Evolutionary conservation across 2,329 filamentous ascomycete genomes (phyloP).

Genomic region (Passalora sequoiae): DNA sequence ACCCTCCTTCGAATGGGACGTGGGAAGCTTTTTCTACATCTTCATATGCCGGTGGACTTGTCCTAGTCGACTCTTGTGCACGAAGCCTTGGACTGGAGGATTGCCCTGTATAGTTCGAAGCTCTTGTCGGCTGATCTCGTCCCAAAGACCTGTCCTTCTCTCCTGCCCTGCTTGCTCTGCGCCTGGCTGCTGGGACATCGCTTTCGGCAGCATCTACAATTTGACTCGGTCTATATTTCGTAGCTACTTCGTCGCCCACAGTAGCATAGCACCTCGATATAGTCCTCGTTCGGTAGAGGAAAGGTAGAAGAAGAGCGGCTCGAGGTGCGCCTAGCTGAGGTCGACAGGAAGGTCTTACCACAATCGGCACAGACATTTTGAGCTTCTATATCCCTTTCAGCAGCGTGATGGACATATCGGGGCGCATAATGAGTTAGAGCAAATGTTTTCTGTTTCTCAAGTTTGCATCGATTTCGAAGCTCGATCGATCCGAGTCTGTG

Average conservation of each 20-base stretch:
- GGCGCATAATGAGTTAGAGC: not conserved
- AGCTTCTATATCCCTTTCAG: too few species aligned
- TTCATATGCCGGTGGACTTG: not conserved
- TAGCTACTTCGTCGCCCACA: not conserved
- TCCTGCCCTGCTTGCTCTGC: too few species aligned
- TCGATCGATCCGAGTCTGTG: not conserved
- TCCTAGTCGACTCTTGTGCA: not conserved
- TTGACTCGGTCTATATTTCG: too few species aligned
- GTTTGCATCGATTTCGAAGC: not conserved
- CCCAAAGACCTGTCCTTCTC: too few species aligned
- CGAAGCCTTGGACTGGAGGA: too few species aligned
- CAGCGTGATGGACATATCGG: too few species aligned
- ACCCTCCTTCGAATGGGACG: slow-evolving; percentile 18
- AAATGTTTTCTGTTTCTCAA: not conserved
- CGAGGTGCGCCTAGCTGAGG: not conserved
- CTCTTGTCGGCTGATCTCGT: not conserved
- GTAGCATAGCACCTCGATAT: slow-evolving; percentile 13
- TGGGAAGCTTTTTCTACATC: not conserved
- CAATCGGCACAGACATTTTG: not conserved
- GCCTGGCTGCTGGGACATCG: too few species aligned
- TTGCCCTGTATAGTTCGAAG: too few species aligned
- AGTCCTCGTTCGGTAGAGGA: slow-evolving; percentile 31
- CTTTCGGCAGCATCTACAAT: too few species aligned
- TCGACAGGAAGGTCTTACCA: slow-evolving; percentile 1
- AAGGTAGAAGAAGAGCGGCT: slow-evolving; percentile 22